Base-by-base conservation (phyloP, 257 asterid species). In the Nicotiana tabacum region DNA sequence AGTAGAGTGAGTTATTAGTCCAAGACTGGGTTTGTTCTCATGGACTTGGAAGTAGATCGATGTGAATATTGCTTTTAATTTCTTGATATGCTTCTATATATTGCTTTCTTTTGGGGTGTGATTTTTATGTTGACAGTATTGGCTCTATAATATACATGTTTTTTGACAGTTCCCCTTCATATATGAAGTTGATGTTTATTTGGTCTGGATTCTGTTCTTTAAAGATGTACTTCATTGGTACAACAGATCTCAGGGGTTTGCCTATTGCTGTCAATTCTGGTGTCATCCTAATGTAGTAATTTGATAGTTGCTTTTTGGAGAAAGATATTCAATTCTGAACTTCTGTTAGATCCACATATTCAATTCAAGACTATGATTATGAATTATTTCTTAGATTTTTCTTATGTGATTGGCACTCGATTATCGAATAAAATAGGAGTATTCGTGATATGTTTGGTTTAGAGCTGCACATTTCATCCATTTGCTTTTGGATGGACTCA, bases 1-100 rank as follows among this genome's bases (percentile, higher is more conserved):
- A 80, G 76, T 35, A 35, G 60, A 27, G 77, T 32, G 17, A 2
- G 12, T 80, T 24, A 7, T 32, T 56, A 17, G 80, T 56, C 82
- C 58, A 83, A 84, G 80, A 10, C 79, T 72, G 64, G 76, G 16
- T 39, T 64, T 88, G n/a, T 81, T 82, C 66, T 58, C 39, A 16
- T 81, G 84, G 43, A 15, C 86, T 85, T 57, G 60, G 68, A 58
- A 53, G 56, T 39, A 62, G 62, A 3, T 67, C 66, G 66, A 35
- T 77, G 53, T 84, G 82, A 64, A 4, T 60, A 77, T 74, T 83
- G 62, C 2, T 81, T 46, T 32, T 30, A 24, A 57, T 55, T 33
- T 48, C 56, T 30, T 37, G 11, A 8, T 77, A 32, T 77, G 66
- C 51, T 30, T 77, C 48, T 32, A 77, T 10, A 4, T 9, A 27